These are phyloP conservation scores for Ceratocystis variospora DNA, from an alignment of 2,329 filamentous ascomycete genomes.

Conservation along the genomic window DNA sequence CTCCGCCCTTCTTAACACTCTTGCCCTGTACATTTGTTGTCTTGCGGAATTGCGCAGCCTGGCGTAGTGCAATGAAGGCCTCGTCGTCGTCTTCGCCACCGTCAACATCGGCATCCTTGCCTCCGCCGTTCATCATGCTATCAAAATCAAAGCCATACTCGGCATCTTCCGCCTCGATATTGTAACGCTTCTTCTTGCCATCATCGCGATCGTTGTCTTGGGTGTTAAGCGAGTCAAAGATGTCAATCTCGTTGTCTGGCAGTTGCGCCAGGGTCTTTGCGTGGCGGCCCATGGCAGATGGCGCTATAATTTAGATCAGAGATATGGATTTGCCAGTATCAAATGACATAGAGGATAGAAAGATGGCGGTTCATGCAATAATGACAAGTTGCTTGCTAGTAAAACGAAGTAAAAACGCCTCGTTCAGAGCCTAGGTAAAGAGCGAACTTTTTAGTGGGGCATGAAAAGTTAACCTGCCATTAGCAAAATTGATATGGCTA, in stretches of 20 bases:
- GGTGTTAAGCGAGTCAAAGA: conserved; percentile 62
- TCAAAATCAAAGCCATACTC: conserved; percentile 43
- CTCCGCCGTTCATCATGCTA: conserved; percentile 44
- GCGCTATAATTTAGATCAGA: conserved; percentile 4
- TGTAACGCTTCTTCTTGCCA: conserved; percentile 25
- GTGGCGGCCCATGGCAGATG: conserved; percentile 50
- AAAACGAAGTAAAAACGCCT: neutral
- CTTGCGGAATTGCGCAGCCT: conserved; percentile 80
- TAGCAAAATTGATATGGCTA: neutral
- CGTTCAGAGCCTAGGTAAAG: conserved; percentile 7
- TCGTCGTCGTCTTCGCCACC: conserved; percentile 58
- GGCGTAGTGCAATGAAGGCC: conserved; percentile 78
- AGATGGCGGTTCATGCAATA: neutral
- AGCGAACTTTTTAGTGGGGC: conserved; percentile 12
- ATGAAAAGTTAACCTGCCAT: conserved; percentile 4
- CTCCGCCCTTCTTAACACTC: conserved; percentile 84
- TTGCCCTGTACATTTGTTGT: conserved; percentile 67
- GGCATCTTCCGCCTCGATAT: conserved; percentile 21
- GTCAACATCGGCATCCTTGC: conserved; percentile 26
- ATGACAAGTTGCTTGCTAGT: neutral
- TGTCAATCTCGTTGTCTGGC: conserved; percentile 87
- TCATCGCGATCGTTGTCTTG: conserved; percentile 39
- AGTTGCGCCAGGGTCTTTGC: conserved; percentile 58
- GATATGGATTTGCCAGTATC: neutral
- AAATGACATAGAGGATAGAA: neutral